These are phyloP conservation scores for Cutaneotrichosporon mucoides DNA, from an alignment of 1,284 basidiomycete species.

Conservation along the genomic window DNA sequence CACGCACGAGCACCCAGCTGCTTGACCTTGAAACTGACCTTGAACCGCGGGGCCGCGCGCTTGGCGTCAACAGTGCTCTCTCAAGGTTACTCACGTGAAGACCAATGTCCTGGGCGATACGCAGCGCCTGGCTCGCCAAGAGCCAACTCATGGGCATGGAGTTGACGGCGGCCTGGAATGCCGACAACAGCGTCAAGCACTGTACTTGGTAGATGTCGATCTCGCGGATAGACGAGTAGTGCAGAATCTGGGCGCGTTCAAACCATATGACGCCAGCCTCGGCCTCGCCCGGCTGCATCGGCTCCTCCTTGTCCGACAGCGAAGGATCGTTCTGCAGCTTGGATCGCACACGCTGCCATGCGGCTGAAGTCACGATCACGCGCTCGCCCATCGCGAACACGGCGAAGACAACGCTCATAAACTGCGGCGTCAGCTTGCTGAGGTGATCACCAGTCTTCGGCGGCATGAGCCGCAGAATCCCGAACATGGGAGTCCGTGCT, in stretches of 20 bases:
- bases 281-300: slow-evolving; percentile 39
- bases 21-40: slow-evolving; percentile 68
- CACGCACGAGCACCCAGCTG: slow-evolving; percentile 82
- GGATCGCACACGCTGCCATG: slow-evolving; percentile 59
- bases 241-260: slow-evolving; percentile 66
- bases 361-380: slow-evolving; percentile 54
- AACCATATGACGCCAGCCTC: slow-evolving; percentile 46
- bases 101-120: slow-evolving; percentile 79
- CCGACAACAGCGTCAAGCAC: slow-evolving; percentile 77
- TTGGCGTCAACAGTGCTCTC: slow-evolving; percentile 38
- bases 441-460: not conserved
- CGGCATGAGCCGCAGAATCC: not conserved
- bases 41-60: slow-evolving; percentile 73
- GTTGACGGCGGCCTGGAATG: slow-evolving; percentile 82
- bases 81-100: slow-evolving; percentile 63
- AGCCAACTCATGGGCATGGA: slow-evolving; percentile 88
- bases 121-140: slow-evolving; percentile 77
- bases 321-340: slow-evolving; percentile 46
- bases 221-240: slow-evolving; percentile 80
- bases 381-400: slow-evolving; percentile 72
- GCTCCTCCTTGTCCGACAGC: slow-evolving; percentile 19
- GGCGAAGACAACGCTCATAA: slow-evolving; percentile 78
- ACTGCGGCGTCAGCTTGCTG: slow-evolving; percentile 59
- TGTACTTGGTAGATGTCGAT: slow-evolving; percentile 75
- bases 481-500: not conserved